phyloP scores from a whole-genome alignment of 305 asterid genomes.

The Andrographis paniculata region DNA sequence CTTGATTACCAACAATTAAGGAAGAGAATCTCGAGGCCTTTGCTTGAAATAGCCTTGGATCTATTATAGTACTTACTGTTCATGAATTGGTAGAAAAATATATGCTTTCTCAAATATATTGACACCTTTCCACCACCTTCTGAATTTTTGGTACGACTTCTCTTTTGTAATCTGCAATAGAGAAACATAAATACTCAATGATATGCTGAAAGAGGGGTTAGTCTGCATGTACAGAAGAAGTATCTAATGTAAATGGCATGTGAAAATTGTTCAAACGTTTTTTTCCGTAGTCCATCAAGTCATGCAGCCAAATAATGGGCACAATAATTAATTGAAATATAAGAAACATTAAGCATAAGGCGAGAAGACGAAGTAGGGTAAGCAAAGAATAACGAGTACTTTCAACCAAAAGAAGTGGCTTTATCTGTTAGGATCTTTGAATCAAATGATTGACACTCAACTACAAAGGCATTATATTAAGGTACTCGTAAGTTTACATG shows the following conservation, averaged over 20 bases:
- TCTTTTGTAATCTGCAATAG: constrained; percentile 47
- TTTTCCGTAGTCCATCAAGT: no score
- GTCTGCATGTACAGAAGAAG: no score
- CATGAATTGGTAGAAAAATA: constrained; percentile 81
- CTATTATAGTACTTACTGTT: constrained; percentile 46
- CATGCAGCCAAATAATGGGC: no score
- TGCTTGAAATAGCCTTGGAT: constrained; percentile 2
- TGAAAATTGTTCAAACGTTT: no score
- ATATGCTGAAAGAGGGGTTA: no score
- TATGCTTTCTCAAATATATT: constrained; percentile 83
- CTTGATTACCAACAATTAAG: constrained; percentile 2
- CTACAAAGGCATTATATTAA: background rate
- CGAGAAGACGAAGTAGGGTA: background rate
- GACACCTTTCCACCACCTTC: constrained; percentile 99
- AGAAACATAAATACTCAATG: constrained; percentile 13
- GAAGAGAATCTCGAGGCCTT: constrained; percentile 1
- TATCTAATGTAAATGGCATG: no score
- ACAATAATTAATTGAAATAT: no score
- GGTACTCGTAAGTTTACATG: background rate
- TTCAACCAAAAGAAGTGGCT: constrained; percentile 5
- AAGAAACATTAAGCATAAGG: background rate
- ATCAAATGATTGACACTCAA: constrained; percentile 4
- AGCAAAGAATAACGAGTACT: constrained; percentile 5
- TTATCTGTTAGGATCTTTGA: background rate
- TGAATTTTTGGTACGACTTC: constrained; percentile 60